phyloP scores from a whole-genome alignment of 371 early-diverging fungal species.

The Rhizomucor pusillus region DNA sequence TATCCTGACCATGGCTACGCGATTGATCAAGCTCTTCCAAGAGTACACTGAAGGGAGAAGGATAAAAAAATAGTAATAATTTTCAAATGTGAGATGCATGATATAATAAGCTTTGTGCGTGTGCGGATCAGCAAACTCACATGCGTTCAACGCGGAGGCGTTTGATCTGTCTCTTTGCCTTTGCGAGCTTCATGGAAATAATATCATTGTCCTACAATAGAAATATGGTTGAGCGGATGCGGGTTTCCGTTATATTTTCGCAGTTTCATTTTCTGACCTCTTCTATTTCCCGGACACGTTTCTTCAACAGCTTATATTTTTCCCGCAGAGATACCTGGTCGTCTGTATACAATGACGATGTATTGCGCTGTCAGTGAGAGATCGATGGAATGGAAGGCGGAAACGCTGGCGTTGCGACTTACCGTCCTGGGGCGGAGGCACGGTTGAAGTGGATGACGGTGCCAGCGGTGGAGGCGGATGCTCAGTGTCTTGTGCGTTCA shows the following conservation, averaged over 20 bases:
- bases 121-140: conserved; percentile 31
- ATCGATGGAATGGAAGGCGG: conserved; percentile 6
- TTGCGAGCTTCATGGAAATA: conserved; percentile 23
- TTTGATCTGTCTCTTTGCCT: conserved; percentile 42
- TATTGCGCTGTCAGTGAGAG: neutral
- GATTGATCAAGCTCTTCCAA: conserved; percentile 25
- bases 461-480: too few species aligned
- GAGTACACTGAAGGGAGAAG: conserved; percentile 12
- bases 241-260: neutral
- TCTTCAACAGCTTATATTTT: conserved; percentile 57
- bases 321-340: conserved; percentile 25
- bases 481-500: too few species aligned
- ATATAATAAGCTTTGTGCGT: neutral
- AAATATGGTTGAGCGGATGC: neutral
- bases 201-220: conserved; percentile 29
- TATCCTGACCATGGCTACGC: conserved; percentile 8
- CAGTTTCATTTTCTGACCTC: conserved; percentile 39
- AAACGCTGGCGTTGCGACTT: too few species aligned
- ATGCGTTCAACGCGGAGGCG: conserved; percentile 45
- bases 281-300: conserved; percentile 61
- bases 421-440: too few species aligned
- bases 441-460: too few species aligned
- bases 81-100: neutral
- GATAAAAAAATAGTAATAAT: neutral
- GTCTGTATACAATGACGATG: neutral